A percentile compares a stretch with the other conserved stretches of the same genome.
phyloP scores from a whole-genome alignment of 768 basidiomycete genomes.

The Cytidiella melzeri region DNA sequence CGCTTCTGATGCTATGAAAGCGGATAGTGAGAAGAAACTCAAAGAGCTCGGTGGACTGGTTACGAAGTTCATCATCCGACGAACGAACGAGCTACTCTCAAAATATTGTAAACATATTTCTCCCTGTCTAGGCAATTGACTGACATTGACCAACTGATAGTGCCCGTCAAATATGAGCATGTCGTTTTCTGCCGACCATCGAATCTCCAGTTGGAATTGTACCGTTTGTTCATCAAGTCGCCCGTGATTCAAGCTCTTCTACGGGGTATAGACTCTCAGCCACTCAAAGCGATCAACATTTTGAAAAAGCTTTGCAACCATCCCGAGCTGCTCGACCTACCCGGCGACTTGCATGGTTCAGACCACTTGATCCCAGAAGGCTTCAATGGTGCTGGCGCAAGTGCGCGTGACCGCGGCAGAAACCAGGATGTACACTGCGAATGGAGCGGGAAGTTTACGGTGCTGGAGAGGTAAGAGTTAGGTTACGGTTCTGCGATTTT shows the following conservation, averaged over 20 bases:
- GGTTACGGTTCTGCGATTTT: no score
- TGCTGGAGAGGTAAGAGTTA: constrained; percentile 73
- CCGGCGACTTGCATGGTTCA: constrained; percentile 76
- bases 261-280: constrained; percentile 83
- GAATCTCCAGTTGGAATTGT: constrained; percentile 76
- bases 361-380: constrained; percentile 78
- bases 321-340: constrained; percentile 83
- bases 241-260: constrained; percentile 89
- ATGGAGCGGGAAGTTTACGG: constrained; percentile 89
- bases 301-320: constrained; percentile 96
- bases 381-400: constrained; percentile 52
- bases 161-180: constrained; percentile 98
- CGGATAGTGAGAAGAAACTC: constrained; percentile 81
- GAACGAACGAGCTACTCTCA: constrained; percentile 90
- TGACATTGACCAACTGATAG: constrained; percentile 37
- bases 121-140: constrained; percentile 8
- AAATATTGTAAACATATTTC: constrained; percentile 72
- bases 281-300: constrained; percentile 93
- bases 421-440: constrained; percentile 53
- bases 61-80: constrained; percentile 89
- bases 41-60: constrained; percentile 86
- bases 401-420: constrained; percentile 35
- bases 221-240: constrained; percentile 86
- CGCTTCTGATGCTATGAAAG: constrained; percentile 72
- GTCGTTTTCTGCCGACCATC: constrained; percentile 91